Evolutionary conservation across 73 alveolate species (phyloP).

Genomic region (Tetrahymena elliotti): DNA sequence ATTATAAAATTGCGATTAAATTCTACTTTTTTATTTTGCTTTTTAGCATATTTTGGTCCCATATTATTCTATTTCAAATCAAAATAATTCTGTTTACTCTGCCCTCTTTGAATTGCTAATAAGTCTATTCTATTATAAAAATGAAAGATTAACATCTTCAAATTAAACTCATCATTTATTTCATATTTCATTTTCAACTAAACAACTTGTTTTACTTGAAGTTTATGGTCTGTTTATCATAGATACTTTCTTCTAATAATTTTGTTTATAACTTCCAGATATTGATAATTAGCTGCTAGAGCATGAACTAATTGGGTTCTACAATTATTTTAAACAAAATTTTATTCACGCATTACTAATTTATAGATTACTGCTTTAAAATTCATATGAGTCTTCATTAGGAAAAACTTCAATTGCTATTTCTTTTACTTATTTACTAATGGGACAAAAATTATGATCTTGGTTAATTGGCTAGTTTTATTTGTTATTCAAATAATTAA

Average conservation of each 20-base stretch:
- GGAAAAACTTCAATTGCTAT: not conserved
- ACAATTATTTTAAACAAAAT: not conserved
- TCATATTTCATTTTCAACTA: not conserved
- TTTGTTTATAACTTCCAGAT: not conserved
- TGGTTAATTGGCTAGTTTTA: not conserved
- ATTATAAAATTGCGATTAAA: not conserved
- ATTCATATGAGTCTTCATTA: not conserved
- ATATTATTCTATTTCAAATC: not conserved
- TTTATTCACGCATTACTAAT: not conserved
- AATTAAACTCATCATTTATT: not conserved
- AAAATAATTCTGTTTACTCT: not conserved
- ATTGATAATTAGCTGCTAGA: not conserved
- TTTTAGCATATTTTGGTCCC: not conserved
- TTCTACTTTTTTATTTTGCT: not conserved
- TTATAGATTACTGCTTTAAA: not conserved
- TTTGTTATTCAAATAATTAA: not conserved
- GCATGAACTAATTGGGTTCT: not conserved
- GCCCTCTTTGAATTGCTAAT: not conserved
- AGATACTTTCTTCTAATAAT: not conserved
- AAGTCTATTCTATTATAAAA: not conserved
- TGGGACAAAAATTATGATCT: not conserved
- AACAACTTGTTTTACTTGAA: not conserved
- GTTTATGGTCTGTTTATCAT: not conserved
- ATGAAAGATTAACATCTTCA: not conserved
- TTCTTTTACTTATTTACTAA: not conserved